Conservation (phyloP, 2,329 filamentous ascomycete genomes). For the Dactylellina cionopaga region DNA sequence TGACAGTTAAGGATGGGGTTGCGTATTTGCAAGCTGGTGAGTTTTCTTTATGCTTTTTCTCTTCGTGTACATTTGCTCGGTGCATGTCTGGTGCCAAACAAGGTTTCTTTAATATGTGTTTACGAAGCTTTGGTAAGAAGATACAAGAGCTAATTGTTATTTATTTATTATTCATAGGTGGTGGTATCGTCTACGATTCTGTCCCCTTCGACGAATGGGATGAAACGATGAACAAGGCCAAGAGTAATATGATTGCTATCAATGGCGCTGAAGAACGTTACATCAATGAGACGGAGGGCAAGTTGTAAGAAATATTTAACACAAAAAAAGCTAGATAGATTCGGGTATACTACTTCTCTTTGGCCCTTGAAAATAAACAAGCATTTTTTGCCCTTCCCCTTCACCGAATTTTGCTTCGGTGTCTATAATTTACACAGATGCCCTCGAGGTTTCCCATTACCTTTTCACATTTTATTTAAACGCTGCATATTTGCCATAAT, state of each 20-base stretch:
- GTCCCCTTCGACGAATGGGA: constrained; percentile 91
- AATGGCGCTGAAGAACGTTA: constrained; percentile 80
- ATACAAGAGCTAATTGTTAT: neutral
- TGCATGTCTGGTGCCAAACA: too few species aligned
- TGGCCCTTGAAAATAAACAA: too few species aligned
- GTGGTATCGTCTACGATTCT: constrained; percentile 93
- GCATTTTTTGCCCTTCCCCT: too few species aligned
- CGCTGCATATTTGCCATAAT: too few species aligned
- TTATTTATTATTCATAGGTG: constrained; percentile 64
- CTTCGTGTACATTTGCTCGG: too few species aligned
- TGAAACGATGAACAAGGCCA: constrained; percentile 96
- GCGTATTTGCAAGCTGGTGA: constrained; percentile 83
- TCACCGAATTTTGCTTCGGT: too few species aligned
- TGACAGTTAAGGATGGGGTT: constrained; percentile 89
- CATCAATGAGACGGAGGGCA: constrained; percentile 48
- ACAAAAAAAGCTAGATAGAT: too few species aligned
- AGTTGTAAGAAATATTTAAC: constrained; percentile 6
- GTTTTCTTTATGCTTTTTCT: constrained; percentile 26
- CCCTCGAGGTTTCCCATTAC: too few species aligned
- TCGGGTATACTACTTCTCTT: too few species aligned
- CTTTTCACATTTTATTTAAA: too few species aligned
- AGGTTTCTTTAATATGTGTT: neutral
- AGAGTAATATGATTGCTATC: constrained; percentile 89
- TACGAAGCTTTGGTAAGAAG: neutral
- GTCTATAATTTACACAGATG: too few species aligned